Evolutionary conservation across 441 rosid genomes (phyloP), one percentile per base, ranked within the genome.

Genomic region (Gossypium gossypioides): DNA sequence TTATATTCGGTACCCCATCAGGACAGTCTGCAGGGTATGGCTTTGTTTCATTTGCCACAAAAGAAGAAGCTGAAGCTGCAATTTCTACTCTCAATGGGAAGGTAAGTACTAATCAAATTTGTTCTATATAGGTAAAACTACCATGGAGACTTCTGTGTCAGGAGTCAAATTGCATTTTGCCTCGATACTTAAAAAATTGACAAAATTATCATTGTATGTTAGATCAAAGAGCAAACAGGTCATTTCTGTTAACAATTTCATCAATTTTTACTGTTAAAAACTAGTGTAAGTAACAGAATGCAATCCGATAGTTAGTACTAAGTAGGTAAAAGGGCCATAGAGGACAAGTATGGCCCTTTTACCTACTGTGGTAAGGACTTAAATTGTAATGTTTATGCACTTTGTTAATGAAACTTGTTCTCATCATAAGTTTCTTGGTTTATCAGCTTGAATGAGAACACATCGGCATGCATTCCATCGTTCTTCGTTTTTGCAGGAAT

Each of bases 1-100:
- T 91, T 74, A 84, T 93, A 58, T 93, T 91, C 52, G 86, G 86
- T 5, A 77, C 75, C 72, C 82, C 90, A 73, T 54, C 81, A 40
- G 92, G 96, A 70, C 84, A 82, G 78, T 84, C 97, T 79, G 85
- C 91, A 0, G 97, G 97, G 3, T 91, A 90, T 69, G 97, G 97
- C 57, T 93, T 90, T 82, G 95, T 93, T 62, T 91, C 97, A 0
- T 91, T 91, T 80, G 80, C 85, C 76, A 85, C 95, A 15, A 87
- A 80, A 75, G 95, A 91, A 74, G 96, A 93, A 81, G 96, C 97
- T n/a, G 92, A 85, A 75, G 86, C 84, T 59, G 97, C 93, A 42
- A 73, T 87, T 80, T 82, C 91, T 24, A 81, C 88, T 55, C 81
- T 90, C 18, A 75, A 86, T 81, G 96, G 92, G 70, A 87, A 91